Conservation (phyloP, 2,329 filamentous ascomycete genomes). For the Helicocarpus griseus region DNA sequence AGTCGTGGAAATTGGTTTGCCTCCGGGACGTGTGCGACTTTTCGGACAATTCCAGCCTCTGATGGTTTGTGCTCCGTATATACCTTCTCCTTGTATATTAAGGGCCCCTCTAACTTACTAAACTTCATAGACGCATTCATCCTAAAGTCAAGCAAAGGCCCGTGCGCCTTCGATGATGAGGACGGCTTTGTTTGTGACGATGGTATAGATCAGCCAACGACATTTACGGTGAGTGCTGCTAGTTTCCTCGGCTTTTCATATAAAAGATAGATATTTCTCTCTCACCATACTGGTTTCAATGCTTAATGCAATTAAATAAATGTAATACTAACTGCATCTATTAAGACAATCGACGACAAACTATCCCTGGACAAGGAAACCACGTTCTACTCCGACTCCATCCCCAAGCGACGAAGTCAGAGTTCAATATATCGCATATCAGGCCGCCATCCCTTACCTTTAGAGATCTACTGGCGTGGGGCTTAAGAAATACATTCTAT, state of each 20-base stretch:
- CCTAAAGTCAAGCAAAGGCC: slow-evolving; percentile 48
- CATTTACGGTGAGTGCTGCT: slow-evolving; percentile 24
- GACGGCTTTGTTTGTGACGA: slow-evolving; percentile 47
- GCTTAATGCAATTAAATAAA: too few relatives aligned
- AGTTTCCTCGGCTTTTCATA: neutral
- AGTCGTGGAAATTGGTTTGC: slow-evolving; percentile 58
- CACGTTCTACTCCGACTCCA: slow-evolving; percentile 29
- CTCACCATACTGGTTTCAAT: too few relatives aligned
- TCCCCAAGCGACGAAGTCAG: slow-evolving; percentile 26
- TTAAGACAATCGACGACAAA: slow-evolving; percentile 23
- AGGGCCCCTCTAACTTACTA: slow-evolving; percentile 31
- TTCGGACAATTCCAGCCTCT: neutral
- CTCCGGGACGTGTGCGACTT: slow-evolving; percentile 55
- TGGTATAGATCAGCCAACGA: slow-evolving; percentile 18
- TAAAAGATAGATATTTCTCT: too few relatives aligned
- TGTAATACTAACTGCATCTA: neutral
- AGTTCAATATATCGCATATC: slow-evolving; percentile 24
- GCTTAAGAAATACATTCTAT: slow-evolving; percentile 3
- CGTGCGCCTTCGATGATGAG: slow-evolving; percentile 43
- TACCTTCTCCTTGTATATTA: neutral
- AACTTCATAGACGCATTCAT: slow-evolving; percentile 35
- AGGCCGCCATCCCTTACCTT: slow-evolving; percentile 22
- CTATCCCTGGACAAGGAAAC: slow-evolving; percentile 26
- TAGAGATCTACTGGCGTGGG: slow-evolving; percentile 25
- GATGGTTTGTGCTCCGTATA: neutral